phyloP scores from a whole-genome alignment of 257 asterid species.

The Thymus quinquecostatus region DNA sequence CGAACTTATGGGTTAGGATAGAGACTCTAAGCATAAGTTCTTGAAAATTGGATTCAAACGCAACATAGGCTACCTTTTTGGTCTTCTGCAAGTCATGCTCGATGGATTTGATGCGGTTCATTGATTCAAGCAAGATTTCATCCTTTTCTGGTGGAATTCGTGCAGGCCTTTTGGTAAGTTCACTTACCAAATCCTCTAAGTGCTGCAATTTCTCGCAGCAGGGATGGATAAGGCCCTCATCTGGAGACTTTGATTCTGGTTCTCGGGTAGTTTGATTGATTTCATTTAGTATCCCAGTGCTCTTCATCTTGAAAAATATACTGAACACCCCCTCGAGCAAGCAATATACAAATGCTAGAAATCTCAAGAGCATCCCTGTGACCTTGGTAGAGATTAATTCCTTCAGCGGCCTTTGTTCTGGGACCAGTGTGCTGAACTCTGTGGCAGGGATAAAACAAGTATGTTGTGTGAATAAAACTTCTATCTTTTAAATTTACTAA shows the following conservation, averaged over 20 bases:
- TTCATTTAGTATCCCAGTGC: conserved; percentile 31
- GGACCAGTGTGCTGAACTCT: conserved; percentile 42
- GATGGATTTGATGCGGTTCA: conserved; percentile 85
- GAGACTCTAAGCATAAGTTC: conserved; percentile 1
- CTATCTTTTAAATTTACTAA: neutral
- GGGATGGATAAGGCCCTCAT: conserved; percentile 61
- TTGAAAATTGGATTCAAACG: conserved; percentile 1
- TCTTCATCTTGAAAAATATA: conserved; percentile 44
- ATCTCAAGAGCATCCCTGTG: conserved; percentile 43
- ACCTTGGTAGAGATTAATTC: conserved; percentile 40
- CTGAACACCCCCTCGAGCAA: conserved; percentile 45
- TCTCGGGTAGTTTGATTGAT: conserved; percentile 32
- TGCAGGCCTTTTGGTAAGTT: conserved; percentile 73
- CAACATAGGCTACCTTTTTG: conserved; percentile 54
- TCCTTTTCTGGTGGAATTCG: conserved; percentile 89
- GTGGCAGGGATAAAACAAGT: conserved; percentile 29
- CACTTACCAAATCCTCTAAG: conserved; percentile 71
- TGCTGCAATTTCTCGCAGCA: conserved; percentile 85
- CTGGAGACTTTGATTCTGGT: conserved; percentile 42
- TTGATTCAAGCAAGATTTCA: conserved; percentile 73
- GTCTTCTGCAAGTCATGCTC: conserved; percentile 91
- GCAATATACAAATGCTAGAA: conserved; percentile 57
- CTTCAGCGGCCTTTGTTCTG: conserved; percentile 43
- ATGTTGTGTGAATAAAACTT: conserved; percentile 22
- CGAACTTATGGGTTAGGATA: neutral